Evolutionary conservation across 2,329 filamentous ascomycete genomes (phyloP).

Genomic region (Hawksworthiomyces lignivorus): DNA sequence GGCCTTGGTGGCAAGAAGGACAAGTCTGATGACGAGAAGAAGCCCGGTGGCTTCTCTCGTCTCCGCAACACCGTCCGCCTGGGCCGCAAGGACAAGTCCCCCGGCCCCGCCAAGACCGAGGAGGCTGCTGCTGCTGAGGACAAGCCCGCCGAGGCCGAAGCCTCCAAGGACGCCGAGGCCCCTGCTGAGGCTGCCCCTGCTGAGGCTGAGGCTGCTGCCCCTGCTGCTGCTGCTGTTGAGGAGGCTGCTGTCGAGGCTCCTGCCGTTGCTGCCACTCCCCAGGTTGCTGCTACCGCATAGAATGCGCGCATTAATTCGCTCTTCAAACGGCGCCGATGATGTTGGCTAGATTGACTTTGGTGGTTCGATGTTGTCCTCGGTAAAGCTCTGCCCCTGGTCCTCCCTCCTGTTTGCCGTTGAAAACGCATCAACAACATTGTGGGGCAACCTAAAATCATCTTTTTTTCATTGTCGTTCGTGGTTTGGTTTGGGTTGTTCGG

Average conservation of each 20-base stretch:
- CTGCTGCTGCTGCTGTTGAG: constrained; percentile 30
- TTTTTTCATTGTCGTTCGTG: constrained; percentile 15
- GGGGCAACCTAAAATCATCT: constrained; percentile 6
- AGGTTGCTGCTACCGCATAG: constrained; percentile 46
- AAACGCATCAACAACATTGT: constrained; percentile 10
- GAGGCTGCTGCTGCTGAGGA: constrained; percentile 26
- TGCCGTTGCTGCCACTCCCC: constrained; percentile 32
- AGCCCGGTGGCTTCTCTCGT: constrained; percentile 53
- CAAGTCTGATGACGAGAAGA: constrained; percentile 58
- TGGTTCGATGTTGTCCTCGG: constrained; percentile 14
- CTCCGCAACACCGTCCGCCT: constrained; percentile 49
- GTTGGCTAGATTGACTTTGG: too few relatives aligned
- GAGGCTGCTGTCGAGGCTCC: constrained; percentile 27
- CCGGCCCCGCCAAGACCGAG: constrained; percentile 34
- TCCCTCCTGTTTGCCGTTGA: constrained; percentile 1
- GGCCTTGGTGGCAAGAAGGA: constrained; percentile 69
- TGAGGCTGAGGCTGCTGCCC: constrained; percentile 28
- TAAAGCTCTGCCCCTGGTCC: background rate
- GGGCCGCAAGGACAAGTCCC: constrained; percentile 35
- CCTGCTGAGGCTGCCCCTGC: constrained; percentile 21
- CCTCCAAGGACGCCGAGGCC: constrained; percentile 20
- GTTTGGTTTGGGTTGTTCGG: constrained; percentile 36
- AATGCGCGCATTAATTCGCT: constrained; percentile 13
- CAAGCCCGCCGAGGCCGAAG: constrained; percentile 24
- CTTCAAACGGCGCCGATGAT: constrained; percentile 15